Base-by-base conservation (phyloP, 371 early-diverging fungal genomes). In the Choanephora cucurbitarum region DNA sequence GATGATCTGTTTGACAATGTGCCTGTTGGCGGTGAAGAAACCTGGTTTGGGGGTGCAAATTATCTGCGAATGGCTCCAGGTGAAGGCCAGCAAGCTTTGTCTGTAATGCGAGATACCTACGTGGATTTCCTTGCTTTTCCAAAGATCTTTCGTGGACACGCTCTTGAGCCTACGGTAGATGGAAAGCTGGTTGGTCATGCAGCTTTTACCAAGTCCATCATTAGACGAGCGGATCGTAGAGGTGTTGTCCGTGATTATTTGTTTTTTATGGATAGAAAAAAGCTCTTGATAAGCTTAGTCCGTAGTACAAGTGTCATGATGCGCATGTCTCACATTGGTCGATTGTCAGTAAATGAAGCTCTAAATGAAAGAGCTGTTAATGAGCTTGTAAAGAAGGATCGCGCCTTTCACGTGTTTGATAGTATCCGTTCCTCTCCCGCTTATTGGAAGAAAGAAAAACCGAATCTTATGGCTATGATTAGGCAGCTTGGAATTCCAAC, bases 401-500 rank as follows among this genome's bases (percentile, higher is more conserved):
- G 28, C 3, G 58, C 58, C 5, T 57, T 47, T 21, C 32, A 51
- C 14, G 39, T 44, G 3, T 57, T 57, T 39, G 17, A 14, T 15
- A 33, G 44, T 15, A 32, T 50, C 17, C 18, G 58, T 13, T 45
- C 46, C 2, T 58, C 58, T 9, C 22, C 41, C 0, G 52, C n/a
- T 3, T 58, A 47, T 31, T 51, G 52, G 51, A 52, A 52, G 11
- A 42, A 22, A 2, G 28, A 52, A 44, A 49, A 44, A 21, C 19
- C n/a, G 44, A 50, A 50, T 42, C 32, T 49, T 2, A 46, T 57
- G 44, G 39, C 43, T 1, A 57, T 50, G 51, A 57, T 57, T 6
- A n/a, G 50, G 5, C 57, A 57, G 28, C 28, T 57, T 6, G 57
- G 50, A 3, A 21, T 57, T 15, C 50, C 50, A 1, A 44, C 44